phyloP scores from a whole-genome alignment of 805 yeast genomes.

The Suhomyces kilbournensis region DNA sequence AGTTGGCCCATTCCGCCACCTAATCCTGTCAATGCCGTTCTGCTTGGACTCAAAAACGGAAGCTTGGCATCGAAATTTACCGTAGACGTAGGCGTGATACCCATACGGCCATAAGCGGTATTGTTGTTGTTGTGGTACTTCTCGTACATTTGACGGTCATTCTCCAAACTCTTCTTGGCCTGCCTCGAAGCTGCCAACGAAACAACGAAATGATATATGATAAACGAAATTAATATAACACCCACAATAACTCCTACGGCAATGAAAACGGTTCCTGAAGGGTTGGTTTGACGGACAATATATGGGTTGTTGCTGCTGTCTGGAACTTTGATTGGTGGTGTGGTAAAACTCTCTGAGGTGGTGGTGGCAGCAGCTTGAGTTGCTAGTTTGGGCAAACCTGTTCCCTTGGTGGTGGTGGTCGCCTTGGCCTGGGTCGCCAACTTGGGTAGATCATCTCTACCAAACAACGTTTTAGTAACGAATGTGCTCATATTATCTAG shows the following conservation, averaged over 20 bases:
- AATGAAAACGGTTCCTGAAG: constrained; percentile 80
- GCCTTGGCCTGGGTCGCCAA: not conserved
- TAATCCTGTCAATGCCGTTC: constrained; percentile 17
- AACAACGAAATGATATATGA: constrained; percentile 50
- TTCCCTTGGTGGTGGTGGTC: constrained; percentile 1
- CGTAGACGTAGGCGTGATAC: constrained; percentile 19
- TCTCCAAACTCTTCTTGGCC: constrained; percentile 45
- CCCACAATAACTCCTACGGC: constrained; percentile 73
- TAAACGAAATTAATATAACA: constrained; percentile 49
- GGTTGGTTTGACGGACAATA: constrained; percentile 47
- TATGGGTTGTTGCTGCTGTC: constrained; percentile 62
- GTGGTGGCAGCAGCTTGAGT: constrained; percentile 7
- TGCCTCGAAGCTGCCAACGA: constrained; percentile 48
- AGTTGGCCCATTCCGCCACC: constrained; percentile 10
- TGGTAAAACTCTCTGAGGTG: constrained; percentile 28
- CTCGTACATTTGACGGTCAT: constrained; percentile 31
- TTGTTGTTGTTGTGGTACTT: constrained; percentile 29
- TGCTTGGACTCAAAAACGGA: constrained; percentile 29
- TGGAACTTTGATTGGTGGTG: constrained; percentile 58
- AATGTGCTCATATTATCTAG: not conserved
- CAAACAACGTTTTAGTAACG: not conserved
- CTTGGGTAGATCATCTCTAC: not conserved
- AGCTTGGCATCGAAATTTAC: constrained; percentile 29
- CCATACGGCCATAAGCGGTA: constrained; percentile 25
- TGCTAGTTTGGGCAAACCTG: constrained; percentile 13